A percentile compares a stretch with the other conserved stretches of the same genome.
phyloP scores from a whole-genome alignment of 164 flowering plant genomes.

The Berberis vulgaris region DNA sequence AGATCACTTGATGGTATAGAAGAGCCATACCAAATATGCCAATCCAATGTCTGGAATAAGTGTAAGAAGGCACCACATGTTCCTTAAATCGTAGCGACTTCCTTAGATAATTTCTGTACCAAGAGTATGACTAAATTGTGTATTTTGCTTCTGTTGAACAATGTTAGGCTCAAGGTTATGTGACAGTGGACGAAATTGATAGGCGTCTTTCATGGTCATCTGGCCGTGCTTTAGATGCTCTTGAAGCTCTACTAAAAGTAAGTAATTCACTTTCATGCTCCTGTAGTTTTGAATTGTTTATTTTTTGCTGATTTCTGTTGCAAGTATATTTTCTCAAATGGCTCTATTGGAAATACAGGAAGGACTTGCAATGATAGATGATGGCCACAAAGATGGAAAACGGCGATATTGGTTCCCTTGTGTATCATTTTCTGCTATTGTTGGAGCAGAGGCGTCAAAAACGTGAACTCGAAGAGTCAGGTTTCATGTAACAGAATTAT shows the following conservation, averaged over 20 bases:
- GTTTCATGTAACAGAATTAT: too few species aligned
- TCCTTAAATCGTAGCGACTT: too few species aligned
- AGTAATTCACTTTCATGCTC: constrained; percentile 5
- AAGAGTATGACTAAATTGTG: too few species aligned
- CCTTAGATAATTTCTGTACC: too few species aligned
- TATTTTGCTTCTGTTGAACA: too few species aligned
- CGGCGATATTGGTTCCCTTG: constrained; percentile 94
- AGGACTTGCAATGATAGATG: constrained; percentile 96
- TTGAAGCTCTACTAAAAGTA: constrained; percentile 75
- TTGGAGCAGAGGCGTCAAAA: constrained; percentile 23
- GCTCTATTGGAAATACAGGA: constrained; percentile 50
- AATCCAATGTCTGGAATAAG: too few species aligned
- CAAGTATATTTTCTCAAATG: background rate
- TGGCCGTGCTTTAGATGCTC: constrained; percentile 83
- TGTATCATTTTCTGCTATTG: constrained; percentile 45
- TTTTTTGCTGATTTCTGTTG: background rate
- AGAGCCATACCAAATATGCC: too few species aligned
- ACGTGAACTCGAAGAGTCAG: background rate
- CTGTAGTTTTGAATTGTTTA: background rate
- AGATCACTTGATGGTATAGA: too few species aligned
- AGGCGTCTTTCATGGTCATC: constrained; percentile 71
- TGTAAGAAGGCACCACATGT: too few species aligned
- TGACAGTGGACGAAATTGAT: constrained; percentile 78
- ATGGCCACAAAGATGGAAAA: constrained; percentile 81
- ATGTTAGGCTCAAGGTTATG: constrained; percentile 80